Evolutionary conservation across 306 rosid species (phyloP).

Genomic region (Carpinus viminea): DNA sequence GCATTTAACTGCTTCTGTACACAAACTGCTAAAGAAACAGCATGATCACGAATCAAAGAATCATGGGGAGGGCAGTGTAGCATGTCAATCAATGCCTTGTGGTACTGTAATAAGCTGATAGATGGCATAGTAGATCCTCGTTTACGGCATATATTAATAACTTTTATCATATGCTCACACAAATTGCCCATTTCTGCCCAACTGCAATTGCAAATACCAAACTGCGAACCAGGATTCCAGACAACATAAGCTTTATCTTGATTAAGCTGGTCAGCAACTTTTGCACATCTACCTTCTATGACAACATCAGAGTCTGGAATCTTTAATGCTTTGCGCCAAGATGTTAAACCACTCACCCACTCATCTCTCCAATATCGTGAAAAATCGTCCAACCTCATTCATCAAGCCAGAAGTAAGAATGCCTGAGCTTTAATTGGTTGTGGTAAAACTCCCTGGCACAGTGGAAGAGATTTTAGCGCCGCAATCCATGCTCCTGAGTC

Average conservation of each 20-base stretch:
- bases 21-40: slow-evolving; percentile 68
- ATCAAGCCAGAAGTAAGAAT: slow-evolving; percentile 91
- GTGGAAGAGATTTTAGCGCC: slow-evolving; percentile 69
- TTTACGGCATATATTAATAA: slow-evolving; percentile 44
- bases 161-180: slow-evolving; percentile 82
- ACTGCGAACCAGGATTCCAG: slow-evolving; percentile 74
- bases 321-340: slow-evolving; percentile 77
- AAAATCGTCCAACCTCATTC: slow-evolving; percentile 87
- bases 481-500: slow-evolving; percentile 64
- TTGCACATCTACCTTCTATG: slow-evolving; percentile 58
- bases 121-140: slow-evolving; percentile 52
- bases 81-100: slow-evolving; percentile 55
- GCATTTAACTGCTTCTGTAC: slow-evolving; percentile 63
- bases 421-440: slow-evolving; percentile 75
- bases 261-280: slow-evolving; percentile 41
- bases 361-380: slow-evolving; percentile 86
- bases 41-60: slow-evolving; percentile 81
- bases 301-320: slow-evolving; percentile 66
- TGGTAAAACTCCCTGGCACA: slow-evolving; percentile 89
- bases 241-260: slow-evolving; percentile 54
- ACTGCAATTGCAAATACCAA: slow-evolving; percentile 69
- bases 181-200: slow-evolving; percentile 85
- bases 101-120: slow-evolving; percentile 66
- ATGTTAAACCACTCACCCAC: slow-evolving; percentile 86
- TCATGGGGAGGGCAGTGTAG: slow-evolving; percentile 77